These are phyloP conservation scores for Linnemannia zychae DNA, from an alignment of 192 early-diverging fungal genomes.

Conservation along the genomic window DNA sequence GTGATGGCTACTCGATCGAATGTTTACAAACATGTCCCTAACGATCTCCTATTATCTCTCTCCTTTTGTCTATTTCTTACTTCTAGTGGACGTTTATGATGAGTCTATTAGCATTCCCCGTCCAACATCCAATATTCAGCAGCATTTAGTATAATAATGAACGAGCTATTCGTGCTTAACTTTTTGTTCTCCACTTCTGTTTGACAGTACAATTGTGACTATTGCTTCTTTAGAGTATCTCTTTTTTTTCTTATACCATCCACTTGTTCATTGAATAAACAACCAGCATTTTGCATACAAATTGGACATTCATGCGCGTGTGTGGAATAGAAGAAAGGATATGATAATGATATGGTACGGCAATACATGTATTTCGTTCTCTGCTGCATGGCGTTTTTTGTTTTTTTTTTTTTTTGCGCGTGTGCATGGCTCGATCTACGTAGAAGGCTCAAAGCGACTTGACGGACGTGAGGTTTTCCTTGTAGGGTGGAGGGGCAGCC, in stretches of 20 bases:
- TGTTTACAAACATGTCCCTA: background rate
- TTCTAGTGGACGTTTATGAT: conserved; percentile 36
- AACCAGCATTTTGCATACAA: too few relatives aligned
- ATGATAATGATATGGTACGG: too few relatives aligned
- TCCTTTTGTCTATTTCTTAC: background rate
- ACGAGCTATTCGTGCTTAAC: background rate
- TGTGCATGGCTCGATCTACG: too few relatives aligned
- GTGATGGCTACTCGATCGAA: background rate
- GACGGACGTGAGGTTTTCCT: background rate
- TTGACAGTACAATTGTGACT: too few relatives aligned
- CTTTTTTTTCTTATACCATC: too few relatives aligned
- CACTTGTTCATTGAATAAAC: too few relatives aligned
- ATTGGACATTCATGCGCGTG: too few relatives aligned
- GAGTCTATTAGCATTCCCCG: conserved; percentile 39
- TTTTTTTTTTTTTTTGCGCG: too few relatives aligned
- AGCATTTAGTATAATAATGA: conserved; percentile 12
- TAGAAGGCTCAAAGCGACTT: background rate
- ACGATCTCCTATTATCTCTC: background rate
- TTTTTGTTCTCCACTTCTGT: background rate
- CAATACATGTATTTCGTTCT: too few relatives aligned
- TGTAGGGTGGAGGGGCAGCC: background rate
- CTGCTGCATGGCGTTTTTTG: too few relatives aligned
- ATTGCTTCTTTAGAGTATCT: too few relatives aligned
- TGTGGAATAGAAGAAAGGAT: too few relatives aligned
- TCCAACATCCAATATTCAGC: conserved; percentile 51